Base-by-base conservation (phyloP, 2,329 filamentous ascomycete species). In the Colletotrichum destructivum region DNA sequence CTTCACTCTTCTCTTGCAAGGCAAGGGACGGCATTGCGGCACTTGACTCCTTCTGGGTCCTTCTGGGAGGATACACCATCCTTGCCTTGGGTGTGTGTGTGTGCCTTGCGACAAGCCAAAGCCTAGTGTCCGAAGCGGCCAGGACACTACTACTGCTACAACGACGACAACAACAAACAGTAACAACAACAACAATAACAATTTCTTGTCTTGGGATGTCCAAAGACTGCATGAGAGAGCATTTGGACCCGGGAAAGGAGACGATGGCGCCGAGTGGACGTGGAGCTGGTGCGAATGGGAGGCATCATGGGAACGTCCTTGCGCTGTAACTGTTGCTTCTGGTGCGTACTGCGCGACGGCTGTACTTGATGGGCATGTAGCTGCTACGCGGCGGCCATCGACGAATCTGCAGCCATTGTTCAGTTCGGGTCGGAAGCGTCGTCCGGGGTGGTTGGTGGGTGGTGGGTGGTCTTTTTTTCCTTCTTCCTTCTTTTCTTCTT, bases 351-450 rank as follows among this genome's bases (percentile, higher is more conserved):
- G 57, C 26, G 52, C 55, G 47, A 38, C 60, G 47, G 26, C 26
- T 26, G 64, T 57, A 71, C 63, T 18, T 67, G 68, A 71, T 62
- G 56, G 44, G n/a, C 47, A 63, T 18, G 65, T 63, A 59, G 59
- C 38, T 52, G 40, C 54, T 60, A 64, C 59, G 59, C 38, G 40
- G 52, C 47, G 35, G 59, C 46, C 65, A 69, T 72, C 69, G 69
- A 51, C 57, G 40, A 69, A 40, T 46, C 57, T 62, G 44, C 57
- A 62, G 35, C 38, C 59, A 68, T 62, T 71, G 64, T 71, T 66
- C 40, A 46, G 31, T 68, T 68, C 44, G 59, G 46, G 35, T 68
- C 52, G 49, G n/a, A 42, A 55, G 35, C 55, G 49, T 56, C 13
- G 60, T 61, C 42, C 21, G 56, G 65, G 38, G 65, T 60, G 8